Base-by-base conservation (phyloP, 805 yeast genomes). In the Wickerhamomyces chambardii region DNA sequence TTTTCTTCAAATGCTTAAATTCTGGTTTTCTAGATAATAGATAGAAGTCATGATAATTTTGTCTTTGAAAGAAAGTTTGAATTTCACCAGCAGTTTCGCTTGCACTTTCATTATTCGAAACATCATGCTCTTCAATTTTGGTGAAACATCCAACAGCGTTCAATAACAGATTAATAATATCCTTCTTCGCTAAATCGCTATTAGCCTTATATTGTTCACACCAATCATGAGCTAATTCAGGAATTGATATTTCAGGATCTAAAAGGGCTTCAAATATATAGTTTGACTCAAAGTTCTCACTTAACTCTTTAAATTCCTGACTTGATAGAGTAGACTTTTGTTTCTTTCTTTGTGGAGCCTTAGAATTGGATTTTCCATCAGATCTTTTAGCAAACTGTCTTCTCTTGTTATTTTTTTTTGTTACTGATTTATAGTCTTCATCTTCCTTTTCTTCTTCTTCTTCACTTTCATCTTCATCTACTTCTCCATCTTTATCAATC, bases 71-170 rank as follows among this genome's bases (percentile, higher is more conserved):
- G 31, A 72, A 58, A 15, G 73, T 62, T 41, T 83, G 82, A 19
- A 87, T 57, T 53, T 85, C 95, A 4, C 70, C 75, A 9, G 84
- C 71, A 0, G 95, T 84, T 26, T 78, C 82, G 14, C 70, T 62
- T 1, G 92, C 83, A 7, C 84, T 73, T 29, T 82, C 87, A 35
- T 71, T 63, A 47, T 77, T 78, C 17, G 63, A 64, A 33, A 85
- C 77, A 52, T 87, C 96, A 53, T 89, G 95, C 19, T 75, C 73
- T 39, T 78, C 78, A 9, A 84, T 71, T 18, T 70, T 72, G 2
- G 75, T 64, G 16, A 74, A 65, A 33, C 87, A 79, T 0, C 95
- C 95, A 51, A 84, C 75, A 33, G 78, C 63, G 39, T 87, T 64
- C 29, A 89, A 58, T 1, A 84, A 45, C 33, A 86, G 64, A 53